Conservation (phyloP, 129 eudicot species). For the Flaveria ramosissima region DNA sequence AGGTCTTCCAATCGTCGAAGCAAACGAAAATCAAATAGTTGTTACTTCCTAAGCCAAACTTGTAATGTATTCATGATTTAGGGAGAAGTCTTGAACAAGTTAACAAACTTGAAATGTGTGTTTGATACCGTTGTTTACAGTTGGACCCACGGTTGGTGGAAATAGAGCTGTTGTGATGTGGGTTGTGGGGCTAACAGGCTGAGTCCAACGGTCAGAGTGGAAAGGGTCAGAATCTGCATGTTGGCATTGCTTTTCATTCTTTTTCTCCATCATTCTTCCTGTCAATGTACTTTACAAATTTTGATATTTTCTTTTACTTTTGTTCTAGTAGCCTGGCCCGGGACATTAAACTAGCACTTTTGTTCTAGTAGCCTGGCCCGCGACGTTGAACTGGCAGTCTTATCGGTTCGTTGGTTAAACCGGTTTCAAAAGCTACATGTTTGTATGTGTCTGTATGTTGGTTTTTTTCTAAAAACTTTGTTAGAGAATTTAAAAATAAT, state of each 20-base stretch:
- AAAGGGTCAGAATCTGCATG: constrained; percentile 33
- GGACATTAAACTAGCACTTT: too few species aligned
- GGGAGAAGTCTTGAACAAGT: neutral
- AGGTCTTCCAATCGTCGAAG: neutral
- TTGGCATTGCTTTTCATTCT: constrained; percentile 24
- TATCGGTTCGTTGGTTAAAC: too few species aligned
- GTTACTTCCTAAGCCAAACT: neutral
- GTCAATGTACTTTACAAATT: neutral
- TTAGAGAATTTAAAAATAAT: too few species aligned
- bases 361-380: too few species aligned
- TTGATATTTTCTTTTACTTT: neutral
- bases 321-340: too few species aligned
- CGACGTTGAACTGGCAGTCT: too few species aligned
- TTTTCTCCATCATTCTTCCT: neutral
- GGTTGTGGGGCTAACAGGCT: constrained; percentile 13
- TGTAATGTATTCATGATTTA: neutral
- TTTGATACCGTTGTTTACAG: constrained; percentile 18
- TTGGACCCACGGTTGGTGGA: constrained; percentile 10
- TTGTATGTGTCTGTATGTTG: too few species aligned
- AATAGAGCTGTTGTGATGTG: constrained; percentile 37
- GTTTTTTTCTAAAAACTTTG: too few species aligned
- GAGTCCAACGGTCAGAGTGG: constrained; percentile 28
- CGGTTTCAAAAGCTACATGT: too few species aligned
- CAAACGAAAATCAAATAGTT: neutral
- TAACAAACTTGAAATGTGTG: neutral